phyloP scores from a whole-genome alignment of 1,139 yeast genomes.

The Yamadazyma spencermartinsiae region DNA sequence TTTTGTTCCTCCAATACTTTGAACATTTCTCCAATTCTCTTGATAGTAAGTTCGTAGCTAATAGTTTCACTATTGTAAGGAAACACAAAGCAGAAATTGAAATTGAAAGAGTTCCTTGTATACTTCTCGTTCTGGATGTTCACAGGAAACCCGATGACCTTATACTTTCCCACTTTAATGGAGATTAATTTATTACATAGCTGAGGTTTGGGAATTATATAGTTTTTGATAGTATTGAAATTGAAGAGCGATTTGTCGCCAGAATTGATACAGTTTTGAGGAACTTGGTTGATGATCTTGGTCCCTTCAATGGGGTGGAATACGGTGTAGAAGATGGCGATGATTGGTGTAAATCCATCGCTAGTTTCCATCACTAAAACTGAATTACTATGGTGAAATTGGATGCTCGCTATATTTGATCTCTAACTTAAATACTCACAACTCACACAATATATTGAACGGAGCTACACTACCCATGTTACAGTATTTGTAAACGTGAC shows the following conservation, averaged over 20 bases:
- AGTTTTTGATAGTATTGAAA: conserved; percentile 85
- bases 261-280: conserved; percentile 55
- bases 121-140: conserved; percentile 73
- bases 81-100: conserved; percentile 91
- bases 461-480: not conserved
- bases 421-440: too few relatives aligned
- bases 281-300: conserved; percentile 90
- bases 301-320: conserved; percentile 97
- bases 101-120: conserved; percentile 87
- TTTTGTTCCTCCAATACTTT: conserved; percentile 89
- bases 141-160: conserved; percentile 90
- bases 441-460: too few relatives aligned
- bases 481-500: too few relatives aligned
- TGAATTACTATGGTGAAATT: too few relatives aligned
- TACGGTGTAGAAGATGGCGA: conserved; percentile 84
- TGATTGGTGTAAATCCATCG: conserved; percentile 79
- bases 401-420: too few relatives aligned
- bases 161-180: conserved; percentile 65
- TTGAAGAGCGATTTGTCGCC: conserved; percentile 49
- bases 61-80: conserved; percentile 78
- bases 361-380: conserved; percentile 31
- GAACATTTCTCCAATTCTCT: conserved; percentile 85
- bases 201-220: conserved; percentile 90
- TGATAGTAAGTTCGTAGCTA: conserved; percentile 83
- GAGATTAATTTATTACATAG: conserved; percentile 81